Base-by-base conservation (phyloP, 177 flowering plant species). In the Vitis hybrid region DNA sequence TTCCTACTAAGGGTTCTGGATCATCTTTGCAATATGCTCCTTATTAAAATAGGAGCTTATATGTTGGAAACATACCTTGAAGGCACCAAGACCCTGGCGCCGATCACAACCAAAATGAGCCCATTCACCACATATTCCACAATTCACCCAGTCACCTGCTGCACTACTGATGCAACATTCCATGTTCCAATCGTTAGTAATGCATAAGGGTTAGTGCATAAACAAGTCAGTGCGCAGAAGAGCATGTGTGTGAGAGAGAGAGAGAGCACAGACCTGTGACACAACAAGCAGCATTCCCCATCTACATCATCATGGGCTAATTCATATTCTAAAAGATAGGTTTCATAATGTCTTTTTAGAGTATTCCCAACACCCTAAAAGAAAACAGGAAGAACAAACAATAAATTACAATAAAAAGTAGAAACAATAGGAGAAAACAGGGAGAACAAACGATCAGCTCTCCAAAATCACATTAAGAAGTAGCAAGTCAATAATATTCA, bases 61-160 rank as follows among this genome's bases (percentile, higher is more conserved):
- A 60, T 26, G 30, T 26, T 26, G 30, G 30, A 26, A 26, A 26
- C 11, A 11, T 83, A 93, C 99, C 97, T 96, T 96, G 68, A 96
- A 95, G 39, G 99, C 98, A 49, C 98, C 99, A 64, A 95, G 95
- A 10, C 99, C 99, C 61, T 86, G 98, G 81, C 99, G 76, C 79
- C 93, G 83, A 70, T 93, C 98, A 56, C 99, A 96, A 17, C 99
- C 99, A 79, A 96, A 93, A 75, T 96, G 99, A 0, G 99, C 99
- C 99, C 99, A 96, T 80, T 96, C 98, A 1, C 97, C 99, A 55
- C 99, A 96, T 34, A 85, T 81, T 21, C 99, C 97, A 74, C 99
- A 96, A 74, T 96, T 96, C 63, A 96, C 99, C 99, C 99, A 96
- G 68, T 96, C 99, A 45, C 99, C 99, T 15, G 97, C 95, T 62